Conservation (phyloP, 2,329 filamentous ascomycete genomes). For the Pseudocercospora pini-densiflorae region DNA sequence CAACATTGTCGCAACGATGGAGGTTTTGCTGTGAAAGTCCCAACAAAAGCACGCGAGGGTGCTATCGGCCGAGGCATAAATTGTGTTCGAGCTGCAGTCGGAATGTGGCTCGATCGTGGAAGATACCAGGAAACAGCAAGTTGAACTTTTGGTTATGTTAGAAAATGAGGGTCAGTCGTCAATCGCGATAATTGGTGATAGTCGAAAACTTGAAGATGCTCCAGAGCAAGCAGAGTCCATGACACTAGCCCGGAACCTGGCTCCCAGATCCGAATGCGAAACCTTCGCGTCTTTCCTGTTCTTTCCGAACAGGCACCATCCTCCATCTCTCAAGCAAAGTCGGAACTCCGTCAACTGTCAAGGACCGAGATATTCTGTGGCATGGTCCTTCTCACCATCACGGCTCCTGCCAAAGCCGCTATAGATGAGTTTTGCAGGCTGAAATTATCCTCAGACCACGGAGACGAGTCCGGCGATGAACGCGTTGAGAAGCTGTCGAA, state of each 20-base stretch:
- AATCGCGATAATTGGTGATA: neutral
- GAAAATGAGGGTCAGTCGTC: neutral
- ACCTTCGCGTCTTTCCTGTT: neutral
- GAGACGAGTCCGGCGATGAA: slow-evolving; percentile 14
- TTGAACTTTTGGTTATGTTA: neutral
- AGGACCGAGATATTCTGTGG: neutral
- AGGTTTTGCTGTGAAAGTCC: slow-evolving; percentile 25
- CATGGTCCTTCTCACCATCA: slow-evolving; percentile 84
- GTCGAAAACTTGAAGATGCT: neutral
- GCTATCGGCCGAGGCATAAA: slow-evolving; percentile 40
- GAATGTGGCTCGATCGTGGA: neutral
- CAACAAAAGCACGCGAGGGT: slow-evolving; percentile 41
- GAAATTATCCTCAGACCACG: slow-evolving; percentile 12
- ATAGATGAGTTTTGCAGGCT: slow-evolving; percentile 46
- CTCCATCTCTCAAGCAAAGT: neutral
- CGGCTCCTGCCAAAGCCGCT: slow-evolving; percentile 67
- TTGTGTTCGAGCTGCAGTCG: slow-evolving; percentile 13
- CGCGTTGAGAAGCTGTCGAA: slow-evolving; percentile 25
- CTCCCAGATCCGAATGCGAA: slow-evolving; percentile 2
- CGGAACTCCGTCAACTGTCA: neutral
- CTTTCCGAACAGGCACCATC: neutral
- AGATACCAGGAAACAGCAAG: neutral
- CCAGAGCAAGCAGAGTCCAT: neutral
- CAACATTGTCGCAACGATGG: slow-evolving; percentile 26
- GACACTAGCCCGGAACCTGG: neutral